Evolutionary conservation across 352 stramenopile genomes (phyloP).

Genomic region (Globisporangium camurandrum): DNA sequence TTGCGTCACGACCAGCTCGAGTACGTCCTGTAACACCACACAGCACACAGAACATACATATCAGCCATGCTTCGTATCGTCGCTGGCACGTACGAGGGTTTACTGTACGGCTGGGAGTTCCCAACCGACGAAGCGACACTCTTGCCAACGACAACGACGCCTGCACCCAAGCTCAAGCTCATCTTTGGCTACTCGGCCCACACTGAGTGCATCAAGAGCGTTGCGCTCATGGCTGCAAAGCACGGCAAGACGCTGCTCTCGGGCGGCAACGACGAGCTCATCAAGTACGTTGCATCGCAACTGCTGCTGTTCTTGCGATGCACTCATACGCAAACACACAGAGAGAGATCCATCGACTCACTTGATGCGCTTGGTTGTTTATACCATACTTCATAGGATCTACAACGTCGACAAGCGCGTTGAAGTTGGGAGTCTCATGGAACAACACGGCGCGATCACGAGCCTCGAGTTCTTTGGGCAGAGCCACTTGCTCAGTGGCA

Average conservation of each 20-base stretch:
- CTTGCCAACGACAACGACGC: no score
- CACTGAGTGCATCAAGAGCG: conserved; percentile 81
- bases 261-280: conserved; percentile 79
- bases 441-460: conserved; percentile 81
- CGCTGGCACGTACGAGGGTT: conserved; percentile 79
- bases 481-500: conserved; percentile 83
- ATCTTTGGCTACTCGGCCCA: conserved; percentile 82
- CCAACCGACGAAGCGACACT: conserved; percentile 17
- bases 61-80: conserved; percentile 66
- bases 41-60: not conserved
- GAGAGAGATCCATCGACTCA: not conserved
- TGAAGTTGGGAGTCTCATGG: conserved; percentile 81
- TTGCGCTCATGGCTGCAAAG: conserved; percentile 71
- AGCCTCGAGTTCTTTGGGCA: conserved; percentile 83
- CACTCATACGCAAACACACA: not conserved
- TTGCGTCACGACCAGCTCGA: not conserved
- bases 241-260: conserved; percentile 79
- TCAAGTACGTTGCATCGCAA: conserved; percentile 47
- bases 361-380: conserved; percentile 3
- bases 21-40: no score
- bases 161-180: conserved; percentile 63
- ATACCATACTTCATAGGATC: no score
- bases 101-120: conserved; percentile 81
- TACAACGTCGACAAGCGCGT: conserved; percentile 87
- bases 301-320: not conserved